These are phyloP conservation scores for Thraustochytrium striatum DNA, from an alignment of 352 stramenopile genomes.

Conservation along the genomic window DNA sequence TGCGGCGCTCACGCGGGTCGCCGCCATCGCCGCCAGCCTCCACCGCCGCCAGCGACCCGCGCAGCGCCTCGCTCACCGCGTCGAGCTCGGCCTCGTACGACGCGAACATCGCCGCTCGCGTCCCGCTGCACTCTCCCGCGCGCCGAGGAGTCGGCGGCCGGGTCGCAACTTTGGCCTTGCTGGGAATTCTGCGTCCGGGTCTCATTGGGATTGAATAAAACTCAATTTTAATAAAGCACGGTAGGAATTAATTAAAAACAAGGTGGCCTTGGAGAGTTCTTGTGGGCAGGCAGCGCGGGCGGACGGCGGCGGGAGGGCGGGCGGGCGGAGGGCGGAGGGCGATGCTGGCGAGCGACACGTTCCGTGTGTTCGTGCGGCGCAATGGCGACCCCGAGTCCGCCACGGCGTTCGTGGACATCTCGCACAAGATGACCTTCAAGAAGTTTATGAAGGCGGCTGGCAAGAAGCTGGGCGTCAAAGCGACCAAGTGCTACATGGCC, in stretches of 20 bases:
- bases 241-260: too few species aligned
- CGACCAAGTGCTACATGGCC: constrained; percentile 70
- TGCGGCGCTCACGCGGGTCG: constrained; percentile 4
- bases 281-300: too few species aligned
- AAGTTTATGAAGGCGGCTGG: constrained; percentile 73
- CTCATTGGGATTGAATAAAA: too few species aligned
- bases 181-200: too few species aligned
- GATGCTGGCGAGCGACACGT: neutral
- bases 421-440: constrained; percentile 64
- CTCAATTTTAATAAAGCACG: too few species aligned
- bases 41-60: neutral
- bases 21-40: neutral
- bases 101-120: too few species aligned
- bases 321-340: too few species aligned
- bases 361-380: constrained; percentile 34
- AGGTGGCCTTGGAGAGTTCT: too few species aligned
- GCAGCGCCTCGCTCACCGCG: neutral
- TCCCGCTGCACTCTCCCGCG: too few species aligned
- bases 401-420: constrained; percentile 64
- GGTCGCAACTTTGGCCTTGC: too few species aligned
- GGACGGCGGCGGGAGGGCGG: too few species aligned
- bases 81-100: constrained; percentile 44
- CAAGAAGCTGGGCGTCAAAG: constrained; percentile 73
- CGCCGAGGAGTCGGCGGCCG: too few species aligned
- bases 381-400: neutral